Percentiles rank a stretch among this genome's conserved stretches.
phyloP scores from a whole-genome alignment of 306 rosid species.

The Casuarina equisetifolia region DNA sequence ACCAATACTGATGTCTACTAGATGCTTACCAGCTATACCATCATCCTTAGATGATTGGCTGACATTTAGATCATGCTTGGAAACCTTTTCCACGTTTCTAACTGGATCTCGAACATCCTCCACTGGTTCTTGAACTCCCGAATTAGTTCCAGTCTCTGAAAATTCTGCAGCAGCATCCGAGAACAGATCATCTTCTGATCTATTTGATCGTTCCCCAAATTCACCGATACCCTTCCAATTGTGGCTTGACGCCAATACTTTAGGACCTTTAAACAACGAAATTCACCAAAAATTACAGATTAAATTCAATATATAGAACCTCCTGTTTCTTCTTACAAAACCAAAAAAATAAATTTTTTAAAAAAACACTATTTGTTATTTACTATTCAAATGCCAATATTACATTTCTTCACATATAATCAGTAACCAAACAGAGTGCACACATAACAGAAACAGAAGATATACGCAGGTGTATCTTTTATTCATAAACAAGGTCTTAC shows the following conservation, averaged over 20 bases:
- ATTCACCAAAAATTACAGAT: conserved; percentile 18
- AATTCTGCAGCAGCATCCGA: conserved; percentile 78
- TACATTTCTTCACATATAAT: no score
- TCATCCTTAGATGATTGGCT: conserved; percentile 25
- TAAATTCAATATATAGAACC: background rate
- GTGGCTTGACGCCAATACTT: conserved; percentile 27
- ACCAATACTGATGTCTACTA: background rate
- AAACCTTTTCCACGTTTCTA: conserved; percentile 29
- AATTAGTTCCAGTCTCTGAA: conserved; percentile 39
- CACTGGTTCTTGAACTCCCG: conserved; percentile 16
- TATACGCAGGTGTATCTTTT: no score
- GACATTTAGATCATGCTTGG: conserved; percentile 30
- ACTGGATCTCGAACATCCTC: conserved; percentile 30
- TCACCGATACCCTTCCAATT: conserved; percentile 36
- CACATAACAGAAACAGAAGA: no score
- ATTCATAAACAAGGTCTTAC: conserved; percentile 30
- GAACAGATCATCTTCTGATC: conserved; percentile 60
- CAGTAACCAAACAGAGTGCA: no score
- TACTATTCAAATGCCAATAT: no score
- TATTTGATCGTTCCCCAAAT: conserved; percentile 28
- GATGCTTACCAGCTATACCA: conserved; percentile 43
- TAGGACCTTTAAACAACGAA: conserved; percentile 46
- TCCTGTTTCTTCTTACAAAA: background rate
- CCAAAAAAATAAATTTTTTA: no score
- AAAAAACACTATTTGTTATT: no score